These are phyloP conservation scores for Actinomortierella ambigua DNA, from an alignment of 371 early-diverging fungal species.

Conservation along the genomic window DNA sequence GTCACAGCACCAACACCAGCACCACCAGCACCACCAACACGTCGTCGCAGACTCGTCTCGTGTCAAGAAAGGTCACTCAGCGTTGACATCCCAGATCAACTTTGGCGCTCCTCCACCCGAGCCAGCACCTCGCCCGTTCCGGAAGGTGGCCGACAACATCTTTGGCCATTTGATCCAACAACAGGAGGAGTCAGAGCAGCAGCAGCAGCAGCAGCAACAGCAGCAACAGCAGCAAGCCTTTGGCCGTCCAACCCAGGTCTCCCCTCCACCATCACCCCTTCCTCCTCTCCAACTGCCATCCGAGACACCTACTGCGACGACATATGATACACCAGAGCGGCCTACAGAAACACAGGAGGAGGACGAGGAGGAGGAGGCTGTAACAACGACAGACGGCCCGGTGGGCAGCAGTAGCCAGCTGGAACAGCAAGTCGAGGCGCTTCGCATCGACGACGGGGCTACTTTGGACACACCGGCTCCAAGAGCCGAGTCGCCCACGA, in stretches of 20 bases:
- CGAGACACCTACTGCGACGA: too few relatives aligned
- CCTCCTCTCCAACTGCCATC: too few relatives aligned
- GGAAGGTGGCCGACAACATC: background rate
- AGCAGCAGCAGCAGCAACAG: background rate
- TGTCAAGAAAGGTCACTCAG: conserved; percentile 35
- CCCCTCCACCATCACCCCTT: too few relatives aligned
- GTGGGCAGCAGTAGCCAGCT: conserved; percentile 8
- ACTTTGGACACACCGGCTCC: background rate
- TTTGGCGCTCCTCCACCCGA: conserved; percentile 18
- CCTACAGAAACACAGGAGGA: too few relatives aligned
- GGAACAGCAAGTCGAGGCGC: conserved; percentile 13
- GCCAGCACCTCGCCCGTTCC: background rate
- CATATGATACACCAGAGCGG: too few relatives aligned
- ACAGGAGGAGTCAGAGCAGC: background rate
- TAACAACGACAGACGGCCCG: conserved; percentile 11
- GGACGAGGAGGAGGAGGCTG: conserved; percentile 2
- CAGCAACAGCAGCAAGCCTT: conserved; percentile 3
- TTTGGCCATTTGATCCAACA: background rate
- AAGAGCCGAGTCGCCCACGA: background rate
- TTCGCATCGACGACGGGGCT: background rate
- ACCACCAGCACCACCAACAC: too few relatives aligned
- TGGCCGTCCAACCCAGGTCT: too few relatives aligned
- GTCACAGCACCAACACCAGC: too few relatives aligned
- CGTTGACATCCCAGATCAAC: conserved; percentile 27
- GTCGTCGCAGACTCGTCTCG: conserved; percentile 37